Conservation (phyloP, 2,329 filamentous ascomycete genomes). For the Aureobasidium subglaciale region DNA sequence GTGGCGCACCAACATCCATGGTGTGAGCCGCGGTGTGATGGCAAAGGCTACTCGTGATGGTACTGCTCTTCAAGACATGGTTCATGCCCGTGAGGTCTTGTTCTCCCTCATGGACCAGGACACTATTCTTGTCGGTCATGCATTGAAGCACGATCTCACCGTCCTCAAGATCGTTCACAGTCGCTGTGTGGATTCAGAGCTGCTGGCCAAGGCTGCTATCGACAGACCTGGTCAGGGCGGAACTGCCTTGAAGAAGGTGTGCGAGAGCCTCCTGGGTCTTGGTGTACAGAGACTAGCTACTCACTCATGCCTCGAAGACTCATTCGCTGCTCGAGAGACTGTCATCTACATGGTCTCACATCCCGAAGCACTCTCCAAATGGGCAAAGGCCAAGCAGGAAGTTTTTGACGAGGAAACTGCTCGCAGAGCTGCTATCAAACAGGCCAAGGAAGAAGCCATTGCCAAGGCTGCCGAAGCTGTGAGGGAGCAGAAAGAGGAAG, state of each 20-base stretch:
- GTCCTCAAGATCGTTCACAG: background rate
- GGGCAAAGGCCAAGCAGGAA: background rate
- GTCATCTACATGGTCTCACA: background rate
- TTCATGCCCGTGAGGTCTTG: background rate
- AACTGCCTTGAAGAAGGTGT: background rate
- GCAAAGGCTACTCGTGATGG: background rate
- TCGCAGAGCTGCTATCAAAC: background rate
- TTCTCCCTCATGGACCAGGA: background rate
- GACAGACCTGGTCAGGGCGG: background rate
- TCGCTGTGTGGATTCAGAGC: slow-evolving; percentile 1
- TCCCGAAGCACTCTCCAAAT: background rate
- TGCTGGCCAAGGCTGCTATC: background rate
- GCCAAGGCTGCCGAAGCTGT: background rate
- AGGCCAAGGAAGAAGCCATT: background rate
- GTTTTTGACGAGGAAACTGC: background rate
- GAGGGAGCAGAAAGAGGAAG: background rate
- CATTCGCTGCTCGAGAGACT: slow-evolving; percentile 1
- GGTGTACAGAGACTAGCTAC: background rate
- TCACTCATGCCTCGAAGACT: slow-evolving; percentile 4
- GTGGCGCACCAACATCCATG: slow-evolving; percentile 6
- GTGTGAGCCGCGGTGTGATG: background rate
- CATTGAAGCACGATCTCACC: slow-evolving; percentile 6
- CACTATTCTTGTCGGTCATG: slow-evolving; percentile 8
- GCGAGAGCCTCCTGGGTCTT: background rate
- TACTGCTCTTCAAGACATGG: background rate